Conservation (phyloP, 176 grass and related monocot species). For the Rhynchospora pubera region DNA sequence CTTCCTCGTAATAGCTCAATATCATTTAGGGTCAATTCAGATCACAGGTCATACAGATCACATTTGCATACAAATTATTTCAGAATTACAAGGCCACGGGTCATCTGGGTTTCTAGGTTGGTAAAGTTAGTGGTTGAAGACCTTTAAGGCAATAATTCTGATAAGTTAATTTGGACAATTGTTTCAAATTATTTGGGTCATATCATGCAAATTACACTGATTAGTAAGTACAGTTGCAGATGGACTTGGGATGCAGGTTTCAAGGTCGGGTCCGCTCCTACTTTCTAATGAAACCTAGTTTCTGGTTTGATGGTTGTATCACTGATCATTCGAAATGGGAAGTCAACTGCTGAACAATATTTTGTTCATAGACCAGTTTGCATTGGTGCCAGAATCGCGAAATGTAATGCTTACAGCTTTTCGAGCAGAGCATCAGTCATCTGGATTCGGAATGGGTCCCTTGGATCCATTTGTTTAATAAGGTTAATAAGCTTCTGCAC, state of each 20-base stretch:
- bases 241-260: not conserved
- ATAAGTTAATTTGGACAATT: not conserved
- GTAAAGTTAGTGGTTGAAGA: not conserved
- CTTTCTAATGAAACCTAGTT: not conserved
- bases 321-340: too few relatives aligned
- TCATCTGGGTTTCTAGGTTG: not conserved
- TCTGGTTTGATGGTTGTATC: not conserved
- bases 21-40: not conserved
- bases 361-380: not conserved
- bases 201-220: not conserved
- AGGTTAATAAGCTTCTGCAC: slow-evolving; percentile 33
- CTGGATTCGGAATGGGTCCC: slow-evolving; percentile 56
- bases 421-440: slow-evolving; percentile 57
- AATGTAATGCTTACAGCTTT: slow-evolving; percentile 48
- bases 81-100: not conserved
- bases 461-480: slow-evolving; percentile 80
- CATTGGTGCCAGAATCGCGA: not conserved
- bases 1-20: not conserved
- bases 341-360: not conserved
- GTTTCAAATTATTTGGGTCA: not conserved
- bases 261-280: not conserved
- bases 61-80: not conserved
- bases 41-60: not conserved
- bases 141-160: not conserved
- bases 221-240: not conserved